Base-by-base conservation (phyloP, 306 rosid species). In the Prinsepia uniflora region DNA sequence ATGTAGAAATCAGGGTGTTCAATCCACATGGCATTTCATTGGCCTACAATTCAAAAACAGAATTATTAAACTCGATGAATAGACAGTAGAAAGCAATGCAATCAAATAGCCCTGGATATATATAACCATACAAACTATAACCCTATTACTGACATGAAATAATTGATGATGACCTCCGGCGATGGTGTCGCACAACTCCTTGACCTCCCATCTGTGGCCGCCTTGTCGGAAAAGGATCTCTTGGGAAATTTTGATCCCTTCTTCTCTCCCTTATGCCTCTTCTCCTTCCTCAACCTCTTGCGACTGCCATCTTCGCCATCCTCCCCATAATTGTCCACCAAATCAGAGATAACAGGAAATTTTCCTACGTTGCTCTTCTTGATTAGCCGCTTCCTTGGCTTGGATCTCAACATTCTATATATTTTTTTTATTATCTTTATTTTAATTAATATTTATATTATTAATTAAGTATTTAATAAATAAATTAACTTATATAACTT, bases 181-280 rank as follows among this genome's bases (percentile, higher is more conserved):
- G 78, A 95, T 80, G 10, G 92, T 84, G 72, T 95, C 96, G 97
- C 99, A 95, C 99, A 95, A 82, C 85, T 95, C 99, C 72, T 85
- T 85, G 72, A 95, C 99, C 76, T 95, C 99, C 11, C 96, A 57
- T 89, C 97, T 81, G 80, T 90, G 59, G 87, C 82, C 12, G 80
- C 87, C 75, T 87, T 89, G 14, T 84, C 92, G 0, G 90, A 71
- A 40, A 89, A 85, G 48, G 85, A 86, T 79, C 83, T 88, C 87
- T 75, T 88, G 0, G 89, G 44, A 47, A 68, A 84, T 75, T 79
- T 84, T 3, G 89, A 83, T 40, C 81, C 87, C 39, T 71, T 82
- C 75, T 79, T 90, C 67, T 94, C 97, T 69, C 83, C 91, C 75
- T 87, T 94, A 30, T 76, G 75, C 82, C 87, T 79, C 82, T 87